phyloP scores from a whole-genome alignment of 345 rosid species.

The Salix brachista region DNA sequence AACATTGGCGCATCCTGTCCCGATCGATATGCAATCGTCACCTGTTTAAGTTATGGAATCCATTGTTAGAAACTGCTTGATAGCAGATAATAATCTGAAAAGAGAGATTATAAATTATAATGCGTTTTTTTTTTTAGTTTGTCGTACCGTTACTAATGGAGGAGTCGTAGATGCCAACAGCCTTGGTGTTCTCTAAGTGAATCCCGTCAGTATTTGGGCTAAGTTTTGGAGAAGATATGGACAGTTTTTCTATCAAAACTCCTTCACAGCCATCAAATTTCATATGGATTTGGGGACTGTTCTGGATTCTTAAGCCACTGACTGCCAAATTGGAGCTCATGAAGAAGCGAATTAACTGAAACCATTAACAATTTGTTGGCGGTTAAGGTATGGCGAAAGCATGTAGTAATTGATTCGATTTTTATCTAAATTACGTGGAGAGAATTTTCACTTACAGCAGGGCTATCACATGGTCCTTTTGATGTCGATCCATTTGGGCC shows the following conservation, averaged over 20 bases:
- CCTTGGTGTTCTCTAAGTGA: slow-evolving; percentile 71
- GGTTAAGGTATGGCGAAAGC: neutral
- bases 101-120: neutral
- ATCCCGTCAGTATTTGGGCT: slow-evolving; percentile 97
- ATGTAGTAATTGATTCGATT: neutral
- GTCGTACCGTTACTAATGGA: slow-evolving; percentile 72
- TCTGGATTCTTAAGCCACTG: slow-evolving; percentile 63
- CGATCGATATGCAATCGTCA: slow-evolving; percentile 36
- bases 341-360: slow-evolving; percentile 85
- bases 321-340: slow-evolving; percentile 86
- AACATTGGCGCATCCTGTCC: slow-evolving; percentile 26
- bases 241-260: slow-evolving; percentile 54
- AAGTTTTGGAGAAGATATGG: slow-evolving; percentile 78
- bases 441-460: slow-evolving; percentile 52
- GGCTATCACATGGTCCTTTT: slow-evolving; percentile 77
- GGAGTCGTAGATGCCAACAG: slow-evolving; percentile 73
- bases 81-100: neutral
- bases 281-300: slow-evolving; percentile 93
- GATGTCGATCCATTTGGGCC: slow-evolving; percentile 60
- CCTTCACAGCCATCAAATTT: slow-evolving; percentile 96
- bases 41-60: slow-evolving; percentile 1
- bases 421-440: neutral
- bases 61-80: neutral
- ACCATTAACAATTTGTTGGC: neutral
- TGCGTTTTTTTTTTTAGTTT: too few relatives aligned